Percentiles rank a stretch among this genome's conserved stretches.
Evolutionary conservation across 2,329 filamentous ascomycete genomes (phyloP).

Genomic region (Exophiala sp.): DNA sequence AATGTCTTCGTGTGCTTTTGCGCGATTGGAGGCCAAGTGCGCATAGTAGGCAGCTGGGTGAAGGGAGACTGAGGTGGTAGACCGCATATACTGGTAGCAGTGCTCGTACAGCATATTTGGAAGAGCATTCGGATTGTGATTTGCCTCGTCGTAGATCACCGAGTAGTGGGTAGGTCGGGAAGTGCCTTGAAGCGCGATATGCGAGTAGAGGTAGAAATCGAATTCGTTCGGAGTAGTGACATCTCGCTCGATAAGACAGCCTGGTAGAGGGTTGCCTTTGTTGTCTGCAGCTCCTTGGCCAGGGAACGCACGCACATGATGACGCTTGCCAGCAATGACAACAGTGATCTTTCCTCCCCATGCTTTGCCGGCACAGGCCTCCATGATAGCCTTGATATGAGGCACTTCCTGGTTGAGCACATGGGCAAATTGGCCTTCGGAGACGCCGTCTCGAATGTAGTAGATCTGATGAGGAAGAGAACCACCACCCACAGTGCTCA

Average conservation of each 20-base stretch:
- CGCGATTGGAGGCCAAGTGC: constrained; percentile 79
- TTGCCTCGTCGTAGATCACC: constrained; percentile 77
- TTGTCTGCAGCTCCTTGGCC: constrained; percentile 59
- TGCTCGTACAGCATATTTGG: constrained; percentile 92
- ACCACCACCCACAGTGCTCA: constrained; percentile 51
- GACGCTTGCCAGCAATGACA: constrained; percentile 85
- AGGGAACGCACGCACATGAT: constrained; percentile 92
- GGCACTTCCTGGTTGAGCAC: constrained; percentile 75
- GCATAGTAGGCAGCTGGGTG: constrained; percentile 93
- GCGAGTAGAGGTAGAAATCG: constrained; percentile 74
- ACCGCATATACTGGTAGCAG: constrained; percentile 87
- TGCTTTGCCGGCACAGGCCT: constrained; percentile 28
- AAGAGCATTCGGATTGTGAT: constrained; percentile 63
- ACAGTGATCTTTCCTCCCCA: constrained; percentile 70
- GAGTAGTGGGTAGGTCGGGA: constrained; percentile 90
- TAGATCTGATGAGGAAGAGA: constrained; percentile 68
- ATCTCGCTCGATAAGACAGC: constrained; percentile 81
- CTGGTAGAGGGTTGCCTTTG: constrained; percentile 79
- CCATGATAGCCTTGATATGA: constrained; percentile 58
- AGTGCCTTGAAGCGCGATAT: constrained; percentile 87
- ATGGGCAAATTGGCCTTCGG: constrained; percentile 77
- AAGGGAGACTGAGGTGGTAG: constrained; percentile 85
- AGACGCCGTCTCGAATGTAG: constrained; percentile 91
- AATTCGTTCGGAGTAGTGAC: constrained; percentile 89
- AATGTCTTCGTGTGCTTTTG: constrained; percentile 67